These are phyloP conservation scores for Hemisphaericaspora xylanilytica DNA, from an alignment of 1,139 yeast genomes.

Conservation along the genomic window DNA sequence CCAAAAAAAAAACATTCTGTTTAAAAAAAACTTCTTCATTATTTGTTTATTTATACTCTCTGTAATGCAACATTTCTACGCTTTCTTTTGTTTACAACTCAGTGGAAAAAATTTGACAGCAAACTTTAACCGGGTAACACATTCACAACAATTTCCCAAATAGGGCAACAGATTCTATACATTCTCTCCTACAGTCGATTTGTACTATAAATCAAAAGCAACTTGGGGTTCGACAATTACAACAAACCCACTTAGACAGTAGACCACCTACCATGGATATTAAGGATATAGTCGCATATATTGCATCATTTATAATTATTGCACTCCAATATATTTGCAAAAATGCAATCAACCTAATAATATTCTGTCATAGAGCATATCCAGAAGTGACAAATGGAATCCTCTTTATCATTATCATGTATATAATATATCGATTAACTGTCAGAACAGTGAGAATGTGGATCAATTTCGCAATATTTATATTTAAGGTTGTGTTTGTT, in stretches of 20 bases:
- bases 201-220: too few relatives aligned
- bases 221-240: too few relatives aligned
- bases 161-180: too few relatives aligned
- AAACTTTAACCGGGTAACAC: constrained; percentile 1
- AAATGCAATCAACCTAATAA: constrained; percentile 16
- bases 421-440: constrained; percentile 22
- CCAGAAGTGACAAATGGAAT: constrained; percentile 26
- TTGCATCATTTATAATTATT: constrained; percentile 15
- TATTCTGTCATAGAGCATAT: constrained; percentile 19
- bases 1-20: constrained; percentile 11
- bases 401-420: constrained; percentile 20
- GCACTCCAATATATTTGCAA: constrained; percentile 16
- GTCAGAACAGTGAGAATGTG: constrained; percentile 25
- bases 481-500: constrained; percentile 19
- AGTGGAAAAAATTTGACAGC: constrained; percentile 1
- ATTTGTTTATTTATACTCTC: not conserved
- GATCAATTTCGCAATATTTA: constrained; percentile 23
- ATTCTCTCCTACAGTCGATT: too few relatives aligned
- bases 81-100: not conserved
- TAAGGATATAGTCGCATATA: constrained; percentile 14
- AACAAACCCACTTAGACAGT: too few relatives aligned
- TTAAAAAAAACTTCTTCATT: constrained; percentile 5
- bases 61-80: not conserved
- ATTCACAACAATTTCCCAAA: too few relatives aligned
- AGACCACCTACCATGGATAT: constrained; percentile 11